These are phyloP conservation scores for Elaeis guineensis DNA, from an alignment of 176 grass and related monocot genomes.

Conservation along the genomic window DNA sequence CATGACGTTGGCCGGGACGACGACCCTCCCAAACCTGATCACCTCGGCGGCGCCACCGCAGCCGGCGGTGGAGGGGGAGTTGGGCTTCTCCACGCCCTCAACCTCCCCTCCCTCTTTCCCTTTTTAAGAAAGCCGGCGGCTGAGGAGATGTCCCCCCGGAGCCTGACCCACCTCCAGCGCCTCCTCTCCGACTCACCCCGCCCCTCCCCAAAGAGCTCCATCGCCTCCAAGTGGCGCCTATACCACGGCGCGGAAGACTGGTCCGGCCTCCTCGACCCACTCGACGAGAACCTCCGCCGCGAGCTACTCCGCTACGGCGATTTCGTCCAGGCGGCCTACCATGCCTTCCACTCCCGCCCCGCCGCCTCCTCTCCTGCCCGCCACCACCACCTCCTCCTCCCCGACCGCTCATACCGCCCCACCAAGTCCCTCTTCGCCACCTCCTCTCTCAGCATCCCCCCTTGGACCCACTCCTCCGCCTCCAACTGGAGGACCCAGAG, in stretches of 20 bases:
- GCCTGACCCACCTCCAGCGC: slow-evolving; percentile 52
- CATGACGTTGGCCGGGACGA: background rate
- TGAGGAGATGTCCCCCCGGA: slow-evolving; percentile 63
- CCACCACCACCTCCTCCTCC: slow-evolving; percentile 28
- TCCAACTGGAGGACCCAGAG: slow-evolving; percentile 35
- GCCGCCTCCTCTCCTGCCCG: no score
- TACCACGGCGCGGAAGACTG: slow-evolving; percentile 52
- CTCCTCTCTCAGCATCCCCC: slow-evolving; percentile 41
- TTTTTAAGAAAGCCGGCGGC: slow-evolving; percentile 16
- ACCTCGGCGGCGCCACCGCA: background rate
- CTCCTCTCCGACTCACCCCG: slow-evolving; percentile 45
- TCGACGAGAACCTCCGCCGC: slow-evolving; percentile 57
- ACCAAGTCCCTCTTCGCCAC: slow-evolving; percentile 64
- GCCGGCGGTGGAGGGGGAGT: slow-evolving; percentile 7
- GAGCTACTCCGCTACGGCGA: slow-evolving; percentile 70
- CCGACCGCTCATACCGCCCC: slow-evolving; percentile 44
- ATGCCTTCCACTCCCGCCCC: slow-evolving; percentile 13
- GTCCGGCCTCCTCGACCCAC: slow-evolving; percentile 54
- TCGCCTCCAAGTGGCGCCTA: slow-evolving; percentile 37
- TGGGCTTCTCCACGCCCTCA: slow-evolving; percentile 35
- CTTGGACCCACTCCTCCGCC: slow-evolving; percentile 27
- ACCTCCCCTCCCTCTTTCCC: slow-evolving; percentile 35
- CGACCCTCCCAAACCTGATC: background rate
- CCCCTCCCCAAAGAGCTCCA: slow-evolving; percentile 40
- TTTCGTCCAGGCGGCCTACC: slow-evolving; percentile 54